phyloP scores from a whole-genome alignment of 306 rosid genomes.

The Fragaria ananassa region DNA sequence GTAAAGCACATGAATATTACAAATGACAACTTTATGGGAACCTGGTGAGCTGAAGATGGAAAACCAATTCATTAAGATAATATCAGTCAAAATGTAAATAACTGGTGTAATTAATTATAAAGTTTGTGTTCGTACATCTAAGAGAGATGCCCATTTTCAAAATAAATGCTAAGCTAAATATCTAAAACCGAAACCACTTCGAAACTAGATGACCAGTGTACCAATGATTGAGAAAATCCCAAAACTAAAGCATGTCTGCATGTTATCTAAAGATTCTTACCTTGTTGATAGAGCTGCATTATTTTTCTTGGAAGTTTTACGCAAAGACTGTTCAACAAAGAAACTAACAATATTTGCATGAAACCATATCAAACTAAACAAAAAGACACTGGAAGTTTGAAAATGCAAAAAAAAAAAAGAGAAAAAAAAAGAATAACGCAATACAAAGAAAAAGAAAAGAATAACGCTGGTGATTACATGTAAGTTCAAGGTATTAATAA shows the following conservation, averaged over 20 bases:
- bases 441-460: background rate
- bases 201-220: background rate
- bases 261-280: constrained; percentile 37
- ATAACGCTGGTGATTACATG: background rate
- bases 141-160: background rate
- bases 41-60: constrained; percentile 49
- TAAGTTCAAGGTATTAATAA: constrained; percentile 12
- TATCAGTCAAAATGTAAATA: background rate
- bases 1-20: constrained; percentile 89
- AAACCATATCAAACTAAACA: constrained; percentile 14
- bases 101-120: background rate
- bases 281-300: constrained; percentile 44
- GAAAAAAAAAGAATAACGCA: too few species aligned
- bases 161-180: too few species aligned
- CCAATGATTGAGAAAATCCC: background rate
- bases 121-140: background rate
- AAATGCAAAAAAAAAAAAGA: background rate
- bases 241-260: constrained; percentile 1
- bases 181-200: background rate
- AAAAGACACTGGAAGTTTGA: background rate
- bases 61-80: background rate
- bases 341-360: constrained; percentile 1
- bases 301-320: constrained; percentile 30
- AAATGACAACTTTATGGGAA: constrained; percentile 63
- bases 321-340: constrained; percentile 43